Conservation (phyloP, 2,329 filamentous ascomycete genomes). For the Hirsutella thompsonii region DNA sequence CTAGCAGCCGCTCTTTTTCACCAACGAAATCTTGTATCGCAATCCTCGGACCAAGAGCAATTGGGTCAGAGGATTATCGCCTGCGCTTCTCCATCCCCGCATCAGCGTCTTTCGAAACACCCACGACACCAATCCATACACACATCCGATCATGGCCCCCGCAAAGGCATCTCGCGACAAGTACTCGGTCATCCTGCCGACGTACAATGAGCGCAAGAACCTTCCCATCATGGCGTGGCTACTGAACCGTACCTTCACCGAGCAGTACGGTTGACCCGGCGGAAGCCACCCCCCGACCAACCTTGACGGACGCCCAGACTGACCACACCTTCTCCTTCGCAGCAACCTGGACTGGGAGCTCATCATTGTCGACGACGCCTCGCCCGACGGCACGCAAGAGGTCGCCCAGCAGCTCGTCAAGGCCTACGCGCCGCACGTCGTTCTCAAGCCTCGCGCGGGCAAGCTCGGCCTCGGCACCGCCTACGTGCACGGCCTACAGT, state of each 20-base stretch:
- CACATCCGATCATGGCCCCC: conserved; percentile 29
- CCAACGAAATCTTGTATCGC: too few relatives aligned
- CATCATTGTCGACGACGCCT: conserved; percentile 96
- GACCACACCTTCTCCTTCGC: conserved; percentile 1
- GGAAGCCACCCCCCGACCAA: too few relatives aligned
- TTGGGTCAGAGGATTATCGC: too few relatives aligned
- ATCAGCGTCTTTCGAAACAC: not conserved
- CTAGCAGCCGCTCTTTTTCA: too few relatives aligned
- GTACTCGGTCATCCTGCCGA: conserved; percentile 95
- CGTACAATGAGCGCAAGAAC: conserved; percentile 97
- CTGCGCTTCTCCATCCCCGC: not conserved
- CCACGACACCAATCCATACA: not conserved
- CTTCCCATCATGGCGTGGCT: conserved; percentile 93
- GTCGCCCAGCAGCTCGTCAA: conserved; percentile 83
- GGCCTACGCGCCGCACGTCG: conserved; percentile 66
- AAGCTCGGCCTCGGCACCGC: conserved; percentile 96
- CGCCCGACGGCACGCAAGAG: conserved; percentile 86
- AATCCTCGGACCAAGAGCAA: too few relatives aligned
- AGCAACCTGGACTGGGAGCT: conserved; percentile 95
- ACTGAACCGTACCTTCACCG: conserved; percentile 80
- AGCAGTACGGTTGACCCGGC: conserved; percentile 47
- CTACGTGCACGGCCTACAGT: conserved; percentile 90
- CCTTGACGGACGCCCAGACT: too few relatives aligned
- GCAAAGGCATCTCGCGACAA: conserved; percentile 44
- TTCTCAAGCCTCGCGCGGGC: conserved; percentile 78